A percentile compares a stretch with the other conserved stretches of the same genome.
phyloP scores from a whole-genome alignment of 2,329 filamentous ascomycete species.

The Colletotrichum filicis region DNA sequence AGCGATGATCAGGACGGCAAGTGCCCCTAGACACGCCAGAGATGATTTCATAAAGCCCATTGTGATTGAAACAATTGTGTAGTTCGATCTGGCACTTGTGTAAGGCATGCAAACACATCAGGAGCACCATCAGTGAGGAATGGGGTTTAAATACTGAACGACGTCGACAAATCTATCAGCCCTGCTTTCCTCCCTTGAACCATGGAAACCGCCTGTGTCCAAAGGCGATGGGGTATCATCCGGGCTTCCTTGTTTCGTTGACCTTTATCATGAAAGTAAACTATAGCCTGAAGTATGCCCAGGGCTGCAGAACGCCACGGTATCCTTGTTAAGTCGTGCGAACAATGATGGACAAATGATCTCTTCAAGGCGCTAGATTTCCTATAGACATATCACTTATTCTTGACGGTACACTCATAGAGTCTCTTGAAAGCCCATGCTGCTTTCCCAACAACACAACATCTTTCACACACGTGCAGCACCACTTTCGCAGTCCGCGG shows the following conservation, averaged over 20 bases:
- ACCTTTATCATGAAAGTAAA: background rate
- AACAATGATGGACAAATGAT: too few relatives aligned
- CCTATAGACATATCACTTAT: background rate
- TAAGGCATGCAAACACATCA: too few relatives aligned
- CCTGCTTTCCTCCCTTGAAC: background rate
- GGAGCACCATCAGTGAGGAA: too few relatives aligned
- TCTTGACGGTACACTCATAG: background rate
- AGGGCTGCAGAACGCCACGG: background rate
- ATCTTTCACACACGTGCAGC: background rate
- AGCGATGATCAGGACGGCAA: background rate
- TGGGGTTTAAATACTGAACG: too few relatives aligned
- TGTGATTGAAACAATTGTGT: background rate
- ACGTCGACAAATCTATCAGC: too few relatives aligned
- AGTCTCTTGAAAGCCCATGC: background rate
- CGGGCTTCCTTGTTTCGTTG: background rate
- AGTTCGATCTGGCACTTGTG: background rate
- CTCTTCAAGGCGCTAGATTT: too few relatives aligned
- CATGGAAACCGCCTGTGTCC: background rate
- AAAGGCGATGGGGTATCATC: background rate
- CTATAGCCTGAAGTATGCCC: background rate
- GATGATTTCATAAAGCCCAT: background rate
- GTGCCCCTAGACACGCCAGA: background rate
- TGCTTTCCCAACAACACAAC: background rate
- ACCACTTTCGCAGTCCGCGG: background rate
- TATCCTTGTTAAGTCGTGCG: background rate